Percentiles rank a stretch among this genome's conserved stretches.
These are phyloP conservation scores for Theobroma cacao DNA, from an alignment of 345 rosid genomes.

Conservation along the genomic window DNA sequence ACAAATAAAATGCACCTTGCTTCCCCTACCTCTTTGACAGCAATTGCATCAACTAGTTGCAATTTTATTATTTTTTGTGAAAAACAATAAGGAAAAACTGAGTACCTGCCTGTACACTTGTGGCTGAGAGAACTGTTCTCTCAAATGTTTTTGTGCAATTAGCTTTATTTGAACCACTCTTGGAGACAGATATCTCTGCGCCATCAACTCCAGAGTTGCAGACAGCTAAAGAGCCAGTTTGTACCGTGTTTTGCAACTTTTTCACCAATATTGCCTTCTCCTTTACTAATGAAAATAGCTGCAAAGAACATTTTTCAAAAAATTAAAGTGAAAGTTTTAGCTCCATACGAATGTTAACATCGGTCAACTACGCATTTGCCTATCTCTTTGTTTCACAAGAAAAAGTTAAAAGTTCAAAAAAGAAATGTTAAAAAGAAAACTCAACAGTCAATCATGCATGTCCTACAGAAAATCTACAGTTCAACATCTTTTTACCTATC, in stretches of 20 bases:
- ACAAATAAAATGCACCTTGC: background rate
- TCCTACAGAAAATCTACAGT: background rate
- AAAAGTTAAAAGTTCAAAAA: background rate
- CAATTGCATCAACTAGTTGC: background rate
- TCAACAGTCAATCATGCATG: background rate
- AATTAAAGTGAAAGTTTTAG: background rate
- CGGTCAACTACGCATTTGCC: background rate
- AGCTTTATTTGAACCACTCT: conserved; percentile 27
- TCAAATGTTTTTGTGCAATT: conserved; percentile 21
- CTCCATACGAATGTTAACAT: background rate
- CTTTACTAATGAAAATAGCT: conserved; percentile 53
- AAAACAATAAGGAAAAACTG: background rate
- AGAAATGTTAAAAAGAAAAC: background rate
- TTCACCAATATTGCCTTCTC: conserved; percentile 49
- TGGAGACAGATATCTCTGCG: conserved; percentile 21
- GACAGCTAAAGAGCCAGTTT: conserved; percentile 14
- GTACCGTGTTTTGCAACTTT: conserved; percentile 36
- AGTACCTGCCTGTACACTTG: conserved; percentile 59
- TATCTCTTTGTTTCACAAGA: background rate
- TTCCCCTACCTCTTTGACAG: background rate
- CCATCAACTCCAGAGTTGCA: conserved; percentile 25
- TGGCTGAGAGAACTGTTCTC: conserved; percentile 30
- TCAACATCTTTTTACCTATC: background rate
- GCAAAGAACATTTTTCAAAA: conserved; percentile 28
- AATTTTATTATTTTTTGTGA: no score